phyloP scores from a whole-genome alignment of 805 yeast genomes.

The Hanseniaspora nectarophila region DNA sequence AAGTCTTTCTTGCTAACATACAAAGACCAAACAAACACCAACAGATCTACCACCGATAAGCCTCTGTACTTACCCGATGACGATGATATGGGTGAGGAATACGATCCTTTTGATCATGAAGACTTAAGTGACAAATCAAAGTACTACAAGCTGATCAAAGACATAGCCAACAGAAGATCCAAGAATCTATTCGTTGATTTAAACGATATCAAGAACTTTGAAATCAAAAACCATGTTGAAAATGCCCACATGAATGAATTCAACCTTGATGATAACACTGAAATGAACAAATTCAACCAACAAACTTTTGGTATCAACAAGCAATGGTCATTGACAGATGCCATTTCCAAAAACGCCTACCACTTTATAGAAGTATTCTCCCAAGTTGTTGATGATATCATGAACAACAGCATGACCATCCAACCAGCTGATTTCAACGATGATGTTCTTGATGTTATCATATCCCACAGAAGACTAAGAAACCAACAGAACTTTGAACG shows the following conservation, averaged over 20 bases:
- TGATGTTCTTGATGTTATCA: slow-evolving; percentile 83
- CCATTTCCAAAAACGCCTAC: slow-evolving; percentile 59
- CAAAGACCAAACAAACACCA: slow-evolving; percentile 30
- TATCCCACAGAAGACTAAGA: slow-evolving; percentile 78
- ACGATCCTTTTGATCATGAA: slow-evolving; percentile 25
- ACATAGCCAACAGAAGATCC: slow-evolving; percentile 71
- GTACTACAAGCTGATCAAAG: slow-evolving; percentile 62
- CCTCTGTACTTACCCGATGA: slow-evolving; percentile 15
- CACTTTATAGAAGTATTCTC: slow-evolving; percentile 72
- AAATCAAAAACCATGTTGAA: slow-evolving; percentile 34
- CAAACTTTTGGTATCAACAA: not conserved
- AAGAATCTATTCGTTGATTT: slow-evolving; percentile 61
- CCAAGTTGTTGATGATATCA: slow-evolving; percentile 58
- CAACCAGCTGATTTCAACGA: slow-evolving; percentile 69
- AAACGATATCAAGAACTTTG: slow-evolving; percentile 70
- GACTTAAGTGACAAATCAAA: slow-evolving; percentile 41
- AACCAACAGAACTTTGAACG: slow-evolving; percentile 32
- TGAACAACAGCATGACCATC: slow-evolving; percentile 39
- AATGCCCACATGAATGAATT: slow-evolving; percentile 24
- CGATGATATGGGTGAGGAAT: slow-evolving; percentile 24
- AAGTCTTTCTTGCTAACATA: slow-evolving; percentile 58
- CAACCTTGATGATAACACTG: slow-evolving; percentile 20
- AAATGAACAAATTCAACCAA: not conserved
- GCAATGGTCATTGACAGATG: slow-evolving; percentile 34
- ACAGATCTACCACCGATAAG: slow-evolving; percentile 18